A percentile compares a stretch with the other conserved stretches of the same genome.
phyloP scores from a whole-genome alignment of 345 rosid species.

The Ailanthus altissimus region DNA sequence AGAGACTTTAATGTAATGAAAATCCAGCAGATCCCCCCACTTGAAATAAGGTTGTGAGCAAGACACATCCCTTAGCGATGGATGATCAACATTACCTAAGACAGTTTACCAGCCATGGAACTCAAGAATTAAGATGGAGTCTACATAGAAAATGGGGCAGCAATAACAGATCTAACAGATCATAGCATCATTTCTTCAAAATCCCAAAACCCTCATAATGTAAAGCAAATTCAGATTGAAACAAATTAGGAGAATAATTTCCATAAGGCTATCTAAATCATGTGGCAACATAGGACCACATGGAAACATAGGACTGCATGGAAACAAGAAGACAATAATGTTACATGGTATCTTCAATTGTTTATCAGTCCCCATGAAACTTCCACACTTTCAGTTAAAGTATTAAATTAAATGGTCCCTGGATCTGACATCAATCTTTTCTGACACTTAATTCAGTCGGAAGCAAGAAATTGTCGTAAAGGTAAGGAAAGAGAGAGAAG shows the following conservation, averaged over 20 bases:
- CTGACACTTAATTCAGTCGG: slow-evolving; percentile 25
- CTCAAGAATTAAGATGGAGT: background rate
- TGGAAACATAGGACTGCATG: slow-evolving; percentile 35
- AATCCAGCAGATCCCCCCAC: background rate
- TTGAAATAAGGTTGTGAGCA: background rate
- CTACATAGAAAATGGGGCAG: background rate
- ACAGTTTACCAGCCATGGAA: background rate
- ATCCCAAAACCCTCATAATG: background rate
- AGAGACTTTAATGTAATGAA: background rate
- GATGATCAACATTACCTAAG: background rate
- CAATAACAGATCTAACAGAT: background rate
- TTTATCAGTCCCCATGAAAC: slow-evolving; percentile 40
- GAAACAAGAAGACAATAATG: slow-evolving; percentile 19
- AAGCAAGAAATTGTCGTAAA: slow-evolving; percentile 4
- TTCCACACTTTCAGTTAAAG: slow-evolving; percentile 36
- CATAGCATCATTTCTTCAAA: background rate
- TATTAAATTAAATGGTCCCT: slow-evolving; percentile 34
- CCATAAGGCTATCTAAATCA: slow-evolving; percentile 11
- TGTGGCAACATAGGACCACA: background rate
- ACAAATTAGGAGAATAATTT: slow-evolving; percentile 8
- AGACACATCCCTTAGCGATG: background rate
- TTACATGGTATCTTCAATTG: slow-evolving; percentile 29
- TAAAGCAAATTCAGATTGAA: background rate
- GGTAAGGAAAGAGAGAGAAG: background rate
- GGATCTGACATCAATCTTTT: slow-evolving; percentile 28